These are phyloP conservation scores for Backusella sp. DNA, from an alignment of 192 early-diverging fungal species.

Conservation along the genomic window DNA sequence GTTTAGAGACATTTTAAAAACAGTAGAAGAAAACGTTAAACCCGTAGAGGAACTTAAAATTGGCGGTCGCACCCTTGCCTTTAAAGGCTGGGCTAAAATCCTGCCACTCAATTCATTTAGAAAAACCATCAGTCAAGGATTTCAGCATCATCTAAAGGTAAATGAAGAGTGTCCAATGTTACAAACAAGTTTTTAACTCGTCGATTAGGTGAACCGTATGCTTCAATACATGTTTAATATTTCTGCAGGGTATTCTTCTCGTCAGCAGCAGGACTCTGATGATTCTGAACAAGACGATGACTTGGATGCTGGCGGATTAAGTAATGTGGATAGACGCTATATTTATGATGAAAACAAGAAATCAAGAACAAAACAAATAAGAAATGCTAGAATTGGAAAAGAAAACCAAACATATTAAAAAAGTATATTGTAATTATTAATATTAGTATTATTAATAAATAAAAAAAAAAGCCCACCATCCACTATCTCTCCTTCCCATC, in stretches of 20 bases:
- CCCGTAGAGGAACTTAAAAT: conserved; percentile 56
- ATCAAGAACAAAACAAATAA: conserved; percentile 10
- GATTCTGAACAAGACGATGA: conserved; percentile 13
- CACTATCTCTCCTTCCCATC: neutral
- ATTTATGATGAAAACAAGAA: conserved; percentile 20
- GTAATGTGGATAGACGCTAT: conserved; percentile 20
- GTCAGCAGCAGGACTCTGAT: conserved; percentile 1
- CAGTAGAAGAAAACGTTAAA: conserved; percentile 52
- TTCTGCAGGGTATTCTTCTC: neutral
- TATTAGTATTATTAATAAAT: neutral
- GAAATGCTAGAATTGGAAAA: conserved; percentile 14
- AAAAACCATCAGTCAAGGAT: conserved; percentile 19
- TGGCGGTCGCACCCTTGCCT: conserved; percentile 42
- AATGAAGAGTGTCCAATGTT: neutral
- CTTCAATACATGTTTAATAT: conserved; percentile 13
- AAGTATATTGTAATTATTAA: neutral
- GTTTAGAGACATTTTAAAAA: conserved; percentile 64
- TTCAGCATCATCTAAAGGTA: conserved; percentile 27
- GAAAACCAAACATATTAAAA: conserved; percentile 1
- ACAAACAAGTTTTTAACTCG: neutral
- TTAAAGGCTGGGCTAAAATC: conserved; percentile 54
- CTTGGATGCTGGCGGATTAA: neutral
- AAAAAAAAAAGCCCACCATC: neutral
- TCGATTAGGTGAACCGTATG: conserved; percentile 6
- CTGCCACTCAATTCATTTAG: conserved; percentile 21